These are phyloP conservation scores for Aspergillus piperis DNA, from an alignment of 2,329 filamentous ascomycete species.

Conservation along the genomic window DNA sequence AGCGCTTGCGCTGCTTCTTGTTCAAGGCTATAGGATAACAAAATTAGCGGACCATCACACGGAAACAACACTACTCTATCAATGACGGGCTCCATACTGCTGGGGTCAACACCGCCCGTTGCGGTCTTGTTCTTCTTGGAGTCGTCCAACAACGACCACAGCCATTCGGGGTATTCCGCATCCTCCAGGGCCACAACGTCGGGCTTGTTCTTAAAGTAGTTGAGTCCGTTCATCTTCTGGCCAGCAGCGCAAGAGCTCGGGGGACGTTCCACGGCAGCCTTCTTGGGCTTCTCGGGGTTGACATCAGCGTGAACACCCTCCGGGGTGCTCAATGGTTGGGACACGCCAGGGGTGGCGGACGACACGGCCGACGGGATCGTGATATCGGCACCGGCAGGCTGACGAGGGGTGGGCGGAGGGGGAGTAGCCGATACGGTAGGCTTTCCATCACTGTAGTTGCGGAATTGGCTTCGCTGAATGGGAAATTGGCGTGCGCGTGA, in stretches of 20 bases:
- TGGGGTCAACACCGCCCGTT: constrained; percentile 42
- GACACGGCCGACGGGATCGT: constrained; percentile 41
- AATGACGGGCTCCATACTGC: constrained; percentile 33
- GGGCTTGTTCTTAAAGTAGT: constrained; percentile 51
- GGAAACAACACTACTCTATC: background rate
- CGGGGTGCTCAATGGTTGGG: constrained; percentile 45
- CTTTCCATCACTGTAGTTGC: constrained; percentile 37
- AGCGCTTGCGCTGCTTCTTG: constrained; percentile 50
- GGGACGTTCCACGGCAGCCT: constrained; percentile 30
- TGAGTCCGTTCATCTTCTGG: constrained; percentile 44
- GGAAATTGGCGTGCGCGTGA: constrained; percentile 33
- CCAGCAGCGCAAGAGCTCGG: constrained; percentile 44
- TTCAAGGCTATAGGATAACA: constrained; percentile 40
- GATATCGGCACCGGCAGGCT: constrained; percentile 33
- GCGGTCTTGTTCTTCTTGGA: constrained; percentile 34
- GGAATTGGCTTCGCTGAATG: constrained; percentile 32
- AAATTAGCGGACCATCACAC: constrained; percentile 17
- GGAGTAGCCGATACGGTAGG: constrained; percentile 31
- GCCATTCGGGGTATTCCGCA: constrained; percentile 51
- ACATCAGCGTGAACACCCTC: constrained; percentile 32
- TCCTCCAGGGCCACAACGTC: constrained; percentile 49
- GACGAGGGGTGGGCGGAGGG: constrained; percentile 35
- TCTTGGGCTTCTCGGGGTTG: constrained; percentile 29
- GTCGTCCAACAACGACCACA: constrained; percentile 48
- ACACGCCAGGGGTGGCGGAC: constrained; percentile 42